A percentile compares a stretch with the other conserved stretches of the same genome.
Conservation (phyloP, 139 green algal species). For the Coelastrella sp. region DNA sequence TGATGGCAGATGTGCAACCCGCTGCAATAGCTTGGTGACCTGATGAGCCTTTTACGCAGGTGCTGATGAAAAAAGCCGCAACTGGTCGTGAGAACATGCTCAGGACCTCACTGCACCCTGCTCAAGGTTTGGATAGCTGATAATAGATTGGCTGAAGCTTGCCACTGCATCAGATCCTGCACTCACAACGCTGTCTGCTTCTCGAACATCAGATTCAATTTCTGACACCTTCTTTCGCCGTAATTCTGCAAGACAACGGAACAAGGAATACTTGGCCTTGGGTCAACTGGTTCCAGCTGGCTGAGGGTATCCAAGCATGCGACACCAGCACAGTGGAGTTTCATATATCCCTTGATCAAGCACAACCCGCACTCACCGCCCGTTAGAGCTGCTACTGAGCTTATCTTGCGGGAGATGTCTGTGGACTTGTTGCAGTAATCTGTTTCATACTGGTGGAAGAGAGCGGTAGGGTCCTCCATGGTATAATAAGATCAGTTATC, state of each 20-base stretch:
- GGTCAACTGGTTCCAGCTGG: not conserved
- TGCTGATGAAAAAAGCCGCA: too few species aligned
- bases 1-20: too few species aligned
- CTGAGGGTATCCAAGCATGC: not conserved
- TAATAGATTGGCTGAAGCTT: not conserved
- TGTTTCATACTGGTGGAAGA: conserved; percentile 85
- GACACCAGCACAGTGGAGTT: not conserved
- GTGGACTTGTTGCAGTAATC: conserved; percentile 88
- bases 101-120: too few species aligned
- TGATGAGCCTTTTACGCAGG: too few species aligned
- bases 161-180: not conserved
- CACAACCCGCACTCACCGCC: conserved; percentile 60
- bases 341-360: not conserved
- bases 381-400: conserved; percentile 52
- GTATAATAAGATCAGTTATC: not conserved
- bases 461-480: conserved; percentile 60
- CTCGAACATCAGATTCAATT: conserved; percentile 81
- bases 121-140: too few species aligned
- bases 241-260: conserved; percentile 65
- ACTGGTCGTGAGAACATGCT: too few species aligned
- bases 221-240: conserved; percentile 71
- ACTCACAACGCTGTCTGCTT: conserved; percentile 88
- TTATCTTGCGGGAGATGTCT: conserved; percentile 74
- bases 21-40: too few species aligned
- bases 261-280: not conserved